Evolutionary conservation across 345 rosid genomes (phyloP).

Genomic region (Salix brachista): DNA sequence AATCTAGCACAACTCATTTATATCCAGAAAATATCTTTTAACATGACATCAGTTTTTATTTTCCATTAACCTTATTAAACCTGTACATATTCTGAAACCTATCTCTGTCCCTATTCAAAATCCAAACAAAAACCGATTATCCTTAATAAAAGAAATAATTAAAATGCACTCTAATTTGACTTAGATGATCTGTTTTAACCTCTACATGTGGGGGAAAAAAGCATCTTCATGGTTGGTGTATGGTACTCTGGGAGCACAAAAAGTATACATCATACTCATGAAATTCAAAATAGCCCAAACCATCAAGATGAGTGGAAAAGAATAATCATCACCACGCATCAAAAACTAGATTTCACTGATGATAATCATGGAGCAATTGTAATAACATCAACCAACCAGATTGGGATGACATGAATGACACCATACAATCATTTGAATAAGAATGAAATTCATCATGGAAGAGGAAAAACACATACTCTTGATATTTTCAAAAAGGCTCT

Average conservation of each 20-base stretch:
- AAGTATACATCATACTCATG: background rate
- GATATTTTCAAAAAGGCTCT: conserved; percentile 59
- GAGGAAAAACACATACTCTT: conserved; percentile 49
- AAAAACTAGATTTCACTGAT: background rate
- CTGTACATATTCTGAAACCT: background rate
- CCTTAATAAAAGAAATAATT: background rate
- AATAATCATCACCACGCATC: background rate
- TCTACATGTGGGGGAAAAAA: background rate
- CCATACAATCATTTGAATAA: background rate
- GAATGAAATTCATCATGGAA: conserved; percentile 5
- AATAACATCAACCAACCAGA: background rate
- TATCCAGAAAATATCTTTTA: background rate
- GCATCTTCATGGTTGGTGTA: background rate
- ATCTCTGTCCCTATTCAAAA: background rate
- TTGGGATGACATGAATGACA: background rate
- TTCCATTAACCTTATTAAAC: background rate
- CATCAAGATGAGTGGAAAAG: background rate
- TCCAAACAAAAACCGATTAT: background rate
- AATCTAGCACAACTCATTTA: background rate
- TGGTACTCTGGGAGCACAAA: background rate
- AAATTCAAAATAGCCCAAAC: conserved; percentile 1
- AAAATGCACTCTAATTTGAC: background rate
- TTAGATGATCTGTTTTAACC: background rate
- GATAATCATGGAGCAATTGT: background rate
- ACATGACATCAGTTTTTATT: background rate